Base-by-base conservation (phyloP, 257 asterid species). In the Nicotiana noctiflora region DNA sequence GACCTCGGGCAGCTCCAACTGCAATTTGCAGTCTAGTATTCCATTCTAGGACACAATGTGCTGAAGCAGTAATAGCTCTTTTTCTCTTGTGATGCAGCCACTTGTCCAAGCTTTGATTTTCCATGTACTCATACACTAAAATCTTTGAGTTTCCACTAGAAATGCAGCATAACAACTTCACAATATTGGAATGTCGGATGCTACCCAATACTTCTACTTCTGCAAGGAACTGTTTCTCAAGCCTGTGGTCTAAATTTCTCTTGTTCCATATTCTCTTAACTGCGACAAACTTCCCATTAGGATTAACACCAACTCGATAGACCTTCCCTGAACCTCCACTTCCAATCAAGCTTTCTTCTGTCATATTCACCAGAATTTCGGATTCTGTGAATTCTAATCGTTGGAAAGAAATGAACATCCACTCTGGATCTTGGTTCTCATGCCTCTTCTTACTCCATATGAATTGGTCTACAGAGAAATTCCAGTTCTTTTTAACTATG, bases 271-370 rank as follows among this genome's bases (percentile, higher is more conserved):
- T 92, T 83, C 83, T 91, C 89, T 93, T 93, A n/a, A 93, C 98
- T 4, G 98, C 98, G 5, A 92, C 91, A 56, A 60, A 83, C 72
- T 82, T 88, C 10, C 89, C 89, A 0, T 88, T 84, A 34, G 83
- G 84, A 75, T 72, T 79, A 92, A 87, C 23, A 91, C 97, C 0
- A 89, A 89, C 60, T 53, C 21, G 19, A 78, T 91, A 91, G 8
- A 93, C 97, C 79, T 81, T 76, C 52, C 98, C 98, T 1, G 98
- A 93, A 60, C 98, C 98, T 37, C 98, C 98, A 27, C 87, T 89
- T 66, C 97, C 97, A 18, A 93, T 86, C 29, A 86, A 13, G 61
- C 87, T 88, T 62, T 84, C 81, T 1, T 91, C 97, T 29, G 84
- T 88, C 83, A 92, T 77, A 46, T 90, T 85, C 21, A 94, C 83